Evolutionary conservation across 495 filamentous ascomycete species (phyloP).

Genomic region (Penicillium canescens): DNA sequence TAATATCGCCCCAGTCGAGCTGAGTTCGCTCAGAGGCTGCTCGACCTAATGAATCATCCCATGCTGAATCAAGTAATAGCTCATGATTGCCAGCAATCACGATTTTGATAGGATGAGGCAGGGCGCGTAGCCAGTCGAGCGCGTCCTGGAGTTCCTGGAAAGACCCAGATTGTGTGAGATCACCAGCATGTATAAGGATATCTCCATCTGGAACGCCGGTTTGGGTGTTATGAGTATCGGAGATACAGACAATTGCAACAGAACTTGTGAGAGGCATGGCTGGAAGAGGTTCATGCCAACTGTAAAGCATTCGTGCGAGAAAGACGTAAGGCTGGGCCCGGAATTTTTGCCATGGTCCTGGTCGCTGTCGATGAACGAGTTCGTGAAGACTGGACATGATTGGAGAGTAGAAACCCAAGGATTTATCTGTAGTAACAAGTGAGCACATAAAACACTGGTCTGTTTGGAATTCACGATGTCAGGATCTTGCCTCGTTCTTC

Average conservation of each 20-base stretch:
- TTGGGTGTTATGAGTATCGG: conserved; percentile 70
- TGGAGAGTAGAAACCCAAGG: no score
- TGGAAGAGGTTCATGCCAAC: conserved; percentile 13
- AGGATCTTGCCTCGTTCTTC: no score
- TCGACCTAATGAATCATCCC: conserved; percentile 7
- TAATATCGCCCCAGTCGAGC: conserved; percentile 46
- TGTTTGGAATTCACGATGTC: no score
- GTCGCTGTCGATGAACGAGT: conserved; percentile 16
- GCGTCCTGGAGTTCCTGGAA: conserved; percentile 57
- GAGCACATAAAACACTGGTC: no score
- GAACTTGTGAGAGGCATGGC: conserved; percentile 12
- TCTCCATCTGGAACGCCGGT: conserved; percentile 66
- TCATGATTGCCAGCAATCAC: conserved; percentile 77
- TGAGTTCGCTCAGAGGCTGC: conserved; percentile 11
- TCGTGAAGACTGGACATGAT: conserved; percentile 14
- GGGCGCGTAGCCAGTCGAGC: conserved; percentile 62
- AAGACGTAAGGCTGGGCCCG: conserved; percentile 14
- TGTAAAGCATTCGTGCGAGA: conserved; percentile 18
- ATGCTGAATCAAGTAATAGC: conserved; percentile 57
- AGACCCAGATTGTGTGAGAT: conserved; percentile 66
- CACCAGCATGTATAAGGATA: conserved; percentile 75
- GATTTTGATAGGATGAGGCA: conserved; percentile 66
- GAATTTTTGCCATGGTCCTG: conserved; percentile 19
- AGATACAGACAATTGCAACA: conserved; percentile 54
- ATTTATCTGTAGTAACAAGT: no score